Conservation (phyloP, 2,329 filamentous ascomycete species). For the Penicillium sp. region DNA sequence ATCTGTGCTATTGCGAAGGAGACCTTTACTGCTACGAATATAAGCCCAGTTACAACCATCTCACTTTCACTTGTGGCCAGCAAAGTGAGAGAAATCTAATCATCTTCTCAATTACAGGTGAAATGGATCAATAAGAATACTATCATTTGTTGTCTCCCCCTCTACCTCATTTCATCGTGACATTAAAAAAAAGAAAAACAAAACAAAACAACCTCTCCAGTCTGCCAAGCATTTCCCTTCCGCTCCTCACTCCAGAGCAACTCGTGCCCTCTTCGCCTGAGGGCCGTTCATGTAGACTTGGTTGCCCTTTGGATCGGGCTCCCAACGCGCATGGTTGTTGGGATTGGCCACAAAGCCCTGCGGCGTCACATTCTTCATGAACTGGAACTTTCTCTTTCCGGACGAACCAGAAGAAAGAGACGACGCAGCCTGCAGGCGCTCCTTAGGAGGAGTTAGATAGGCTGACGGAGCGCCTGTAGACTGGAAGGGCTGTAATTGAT, state of each 20-base stretch:
- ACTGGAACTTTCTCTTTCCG: constrained; percentile 13
- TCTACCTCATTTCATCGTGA: too few relatives aligned
- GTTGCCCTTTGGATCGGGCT: constrained; percentile 12
- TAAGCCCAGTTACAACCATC: too few relatives aligned
- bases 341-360: constrained; percentile 25
- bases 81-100: too few relatives aligned
- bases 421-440: not conserved
- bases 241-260: not conserved
- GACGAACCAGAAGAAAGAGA: not conserved
- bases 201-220: too few relatives aligned
- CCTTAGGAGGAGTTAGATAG: not conserved
- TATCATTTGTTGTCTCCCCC: too few relatives aligned
- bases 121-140: too few relatives aligned
- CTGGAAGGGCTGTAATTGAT: not conserved
- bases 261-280: constrained; percentile 6
- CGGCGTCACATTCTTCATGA: constrained; percentile 17
- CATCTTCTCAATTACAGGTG: too few relatives aligned
- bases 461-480: not conserved
- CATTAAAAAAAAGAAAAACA: too few relatives aligned
- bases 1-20: too few relatives aligned
- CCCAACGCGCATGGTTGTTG: constrained; percentile 26
- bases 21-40: too few relatives aligned
- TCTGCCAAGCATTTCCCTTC: not conserved
- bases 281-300: constrained; percentile 22
- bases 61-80: too few relatives aligned